Evolutionary conservation across 139 green algal genomes (phyloP), one percentile per base, ranked within the genome.

Genomic region (Zygnema cylindricum): DNA sequence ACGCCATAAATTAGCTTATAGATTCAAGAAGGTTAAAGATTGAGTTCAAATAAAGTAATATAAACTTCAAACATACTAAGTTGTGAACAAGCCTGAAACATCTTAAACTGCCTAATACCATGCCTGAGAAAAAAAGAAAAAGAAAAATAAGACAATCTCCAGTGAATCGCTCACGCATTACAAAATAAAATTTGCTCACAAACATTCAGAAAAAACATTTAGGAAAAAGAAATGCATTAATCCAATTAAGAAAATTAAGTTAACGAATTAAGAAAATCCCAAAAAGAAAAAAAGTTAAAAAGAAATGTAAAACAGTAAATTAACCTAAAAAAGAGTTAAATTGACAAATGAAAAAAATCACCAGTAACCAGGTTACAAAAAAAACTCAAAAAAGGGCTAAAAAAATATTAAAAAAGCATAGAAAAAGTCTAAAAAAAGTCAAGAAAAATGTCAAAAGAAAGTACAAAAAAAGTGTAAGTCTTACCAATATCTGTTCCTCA

Each of bases 401-500:
- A 69, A 32, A 16, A 11, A 30, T 69, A 83, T 49, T n/a, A 23
- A 30, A 39, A 33, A 41, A 79, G 32, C 32, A 32, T 38, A 86
- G 11, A 86, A n/a, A n/a, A n/a, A n/a, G n/a, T n/a, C n/a, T n/a
- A n/a, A n/a, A n/a, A n/a, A n/a, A n/a, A n/a, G n/a, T 2, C 55
- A 86, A 36, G 57, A 79, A 81, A 0, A 32, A 30, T 43, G 2
- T 35, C 35, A 1, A 87, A 43, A 41, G 39, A 83, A 81, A 1
- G 16, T 42, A 43, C 36, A 23, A 16, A 79, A 49, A 11, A 3
- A 79, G 38, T 3, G 3, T 49, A 79, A 79, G 71, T 57, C 82
- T 30, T 1, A 89, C 84, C 84, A 78, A 87, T 43, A 89, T 89
- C 40, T 85, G 73, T 71, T 88, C 49, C 77, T 84, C 84, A 21